Conservation (phyloP, 2,329 filamentous ascomycete genomes). For the Leptographium radiaticola region DNA sequence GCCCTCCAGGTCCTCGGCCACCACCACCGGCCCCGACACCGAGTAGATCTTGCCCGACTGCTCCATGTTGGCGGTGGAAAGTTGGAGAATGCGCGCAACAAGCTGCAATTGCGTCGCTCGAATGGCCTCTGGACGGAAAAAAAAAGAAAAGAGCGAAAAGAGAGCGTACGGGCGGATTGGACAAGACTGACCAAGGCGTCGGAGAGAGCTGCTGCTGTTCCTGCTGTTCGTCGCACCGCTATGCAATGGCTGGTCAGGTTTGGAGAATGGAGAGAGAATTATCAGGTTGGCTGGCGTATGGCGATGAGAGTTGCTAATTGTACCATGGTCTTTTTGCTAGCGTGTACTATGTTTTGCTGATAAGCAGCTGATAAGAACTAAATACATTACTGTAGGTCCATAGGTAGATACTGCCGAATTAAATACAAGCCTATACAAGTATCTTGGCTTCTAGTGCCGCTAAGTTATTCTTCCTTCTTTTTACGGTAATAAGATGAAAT, state of each 20-base stretch:
- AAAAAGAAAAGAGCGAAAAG: not conserved
- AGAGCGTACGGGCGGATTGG: not conserved
- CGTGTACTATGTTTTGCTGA: no score
- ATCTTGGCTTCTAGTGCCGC: no score
- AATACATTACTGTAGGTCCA: no score
- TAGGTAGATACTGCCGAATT: no score
- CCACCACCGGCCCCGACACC: conserved; percentile 57
- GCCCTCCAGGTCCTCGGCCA: conserved; percentile 96
- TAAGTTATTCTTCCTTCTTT: no score
- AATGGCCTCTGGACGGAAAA: not conserved
- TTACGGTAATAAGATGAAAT: no score
- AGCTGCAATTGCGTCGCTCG: not conserved
- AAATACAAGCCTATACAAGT: no score
- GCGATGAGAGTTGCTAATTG: no score
- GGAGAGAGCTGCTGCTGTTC: not conserved
- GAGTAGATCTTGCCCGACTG: conserved; percentile 15
- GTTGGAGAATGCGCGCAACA: not conserved
- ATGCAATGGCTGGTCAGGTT: not conserved
- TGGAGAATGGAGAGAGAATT: not conserved
- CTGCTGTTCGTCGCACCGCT: not conserved
- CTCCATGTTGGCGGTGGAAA: conserved; percentile 5
- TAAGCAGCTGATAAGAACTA: no score
- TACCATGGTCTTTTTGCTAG: no score
- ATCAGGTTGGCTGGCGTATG: not conserved
- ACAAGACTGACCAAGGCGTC: not conserved